Conservation (phyloP, 495 filamentous ascomycete genomes). For the Tuber calosporum region DNA sequence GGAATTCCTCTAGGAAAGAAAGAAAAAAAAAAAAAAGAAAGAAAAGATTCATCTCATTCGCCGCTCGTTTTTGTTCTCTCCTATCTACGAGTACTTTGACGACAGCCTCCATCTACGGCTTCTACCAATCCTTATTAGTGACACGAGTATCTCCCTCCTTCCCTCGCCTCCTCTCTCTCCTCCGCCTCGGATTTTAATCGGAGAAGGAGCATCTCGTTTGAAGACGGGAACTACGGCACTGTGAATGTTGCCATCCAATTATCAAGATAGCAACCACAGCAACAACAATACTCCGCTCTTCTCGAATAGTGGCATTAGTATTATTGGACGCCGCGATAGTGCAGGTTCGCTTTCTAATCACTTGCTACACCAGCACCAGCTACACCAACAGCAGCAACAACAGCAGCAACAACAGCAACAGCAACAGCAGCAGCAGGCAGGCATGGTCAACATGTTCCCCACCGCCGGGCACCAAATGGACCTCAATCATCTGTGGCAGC, state of each 20-base stretch:
- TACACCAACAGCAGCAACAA: slow-evolving; percentile 17
- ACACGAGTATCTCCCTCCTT: slow-evolving; percentile 6
- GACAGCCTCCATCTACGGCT: slow-evolving; percentile 2
- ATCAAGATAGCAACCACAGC: slow-evolving; percentile 7
- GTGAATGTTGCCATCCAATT: slow-evolving; percentile 13
- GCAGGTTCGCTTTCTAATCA: slow-evolving; percentile 6
- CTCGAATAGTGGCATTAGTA: slow-evolving; percentile 3
- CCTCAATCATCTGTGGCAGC: slow-evolving; percentile 60
- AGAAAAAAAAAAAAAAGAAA: background rate
- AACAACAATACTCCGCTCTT: slow-evolving; percentile 7
- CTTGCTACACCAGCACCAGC: slow-evolving; percentile 30
- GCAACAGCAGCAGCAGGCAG: slow-evolving; percentile 41
- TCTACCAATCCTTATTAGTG: slow-evolving; percentile 5
- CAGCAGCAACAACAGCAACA: slow-evolving; percentile 31
- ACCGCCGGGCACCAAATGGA: slow-evolving; percentile 65
- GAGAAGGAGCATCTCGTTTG: background rate
- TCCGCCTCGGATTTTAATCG: background rate
- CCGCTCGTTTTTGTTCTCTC: background rate
- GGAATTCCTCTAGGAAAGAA: background rate
- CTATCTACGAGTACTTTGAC: background rate
- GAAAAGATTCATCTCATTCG: background rate
- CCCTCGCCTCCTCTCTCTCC: slow-evolving; percentile 3
- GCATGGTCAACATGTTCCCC: slow-evolving; percentile 49
- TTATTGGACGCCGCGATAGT: slow-evolving; percentile 12
- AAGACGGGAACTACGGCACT: background rate